Conservation (phyloP, 352 stramenopile species). For the Hyaloperonospora brassicae region DNA sequence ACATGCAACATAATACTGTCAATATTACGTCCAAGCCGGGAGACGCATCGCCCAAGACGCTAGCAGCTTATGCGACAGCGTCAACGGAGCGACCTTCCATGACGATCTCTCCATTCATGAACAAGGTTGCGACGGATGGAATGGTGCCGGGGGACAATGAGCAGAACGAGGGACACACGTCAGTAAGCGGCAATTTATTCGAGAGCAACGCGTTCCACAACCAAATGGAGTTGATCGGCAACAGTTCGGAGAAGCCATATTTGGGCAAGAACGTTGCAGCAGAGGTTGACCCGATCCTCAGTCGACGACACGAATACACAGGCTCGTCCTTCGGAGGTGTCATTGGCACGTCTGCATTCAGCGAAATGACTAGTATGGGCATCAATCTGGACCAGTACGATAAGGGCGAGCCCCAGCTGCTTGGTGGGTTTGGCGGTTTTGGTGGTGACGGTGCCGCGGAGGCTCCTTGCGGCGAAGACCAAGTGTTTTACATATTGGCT, state of each 20-base stretch:
- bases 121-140: slow-evolving; percentile 43
- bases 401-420: slow-evolving; percentile 31
- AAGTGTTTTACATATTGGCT: slow-evolving; percentile 78
- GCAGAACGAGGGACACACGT: slow-evolving; percentile 21
- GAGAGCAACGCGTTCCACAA: slow-evolving; percentile 64
- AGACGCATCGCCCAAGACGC: slow-evolving; percentile 32
- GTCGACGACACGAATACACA: slow-evolving; percentile 16
- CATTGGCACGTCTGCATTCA: slow-evolving; percentile 48
- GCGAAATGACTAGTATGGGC: slow-evolving; percentile 72
- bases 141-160: slow-evolving; percentile 1
- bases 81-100: slow-evolving; percentile 40
- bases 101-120: slow-evolving; percentile 70
- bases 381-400: slow-evolving; percentile 56
- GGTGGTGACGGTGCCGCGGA: slow-evolving; percentile 2
- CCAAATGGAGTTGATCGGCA: slow-evolving; percentile 53
- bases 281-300: slow-evolving; percentile 27
- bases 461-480: slow-evolving; percentile 44
- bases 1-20: slow-evolving; percentile 32
- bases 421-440: slow-evolving; percentile 40
- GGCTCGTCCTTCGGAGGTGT: slow-evolving; percentile 17
- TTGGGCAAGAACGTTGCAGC: slow-evolving; percentile 27
- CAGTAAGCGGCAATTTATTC: slow-evolving; percentile 46
- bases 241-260: slow-evolving; percentile 30
- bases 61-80: slow-evolving; percentile 26
- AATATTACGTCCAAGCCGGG: slow-evolving; percentile 32